Evolutionary conservation across 2,329 filamentous ascomycete species (phyloP).

Genomic region (Dothideomycetidae sp.): DNA sequence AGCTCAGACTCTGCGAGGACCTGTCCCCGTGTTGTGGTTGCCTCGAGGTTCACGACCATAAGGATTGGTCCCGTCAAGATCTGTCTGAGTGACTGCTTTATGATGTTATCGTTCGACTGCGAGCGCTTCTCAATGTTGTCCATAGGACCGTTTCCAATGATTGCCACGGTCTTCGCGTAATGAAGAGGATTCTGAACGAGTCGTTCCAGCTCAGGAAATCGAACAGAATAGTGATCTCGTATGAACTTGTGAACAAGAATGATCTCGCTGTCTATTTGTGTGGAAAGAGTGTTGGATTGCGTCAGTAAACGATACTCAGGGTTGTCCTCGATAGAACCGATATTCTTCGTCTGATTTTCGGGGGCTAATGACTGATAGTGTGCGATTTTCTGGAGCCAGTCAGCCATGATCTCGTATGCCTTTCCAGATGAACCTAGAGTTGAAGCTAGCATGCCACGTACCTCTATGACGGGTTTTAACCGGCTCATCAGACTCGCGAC

Average conservation of each 20-base stretch:
- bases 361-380: conserved; percentile 58
- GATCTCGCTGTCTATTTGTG: conserved; percentile 85
- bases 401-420: conserved; percentile 44
- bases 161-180: conserved; percentile 88
- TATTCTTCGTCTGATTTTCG: conserved; percentile 46
- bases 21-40: conserved; percentile 72
- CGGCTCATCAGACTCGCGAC: conserved; percentile 71
- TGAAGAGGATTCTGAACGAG: conserved; percentile 85
- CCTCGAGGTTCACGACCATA: conserved; percentile 93
- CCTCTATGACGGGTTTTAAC: conserved; percentile 67
- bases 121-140: conserved; percentile 73
- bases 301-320: conserved; percentile 82
- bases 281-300: conserved; percentile 77
- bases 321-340: conserved; percentile 82
- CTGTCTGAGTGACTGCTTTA: conserved; percentile 59
- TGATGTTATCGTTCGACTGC: conserved; percentile 60
- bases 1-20: conserved; percentile 65
- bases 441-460: conserved; percentile 36
- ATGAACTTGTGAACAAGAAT: conserved; percentile 92
- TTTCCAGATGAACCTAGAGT: conserved; percentile 4
- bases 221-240: conserved; percentile 83
- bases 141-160: conserved; percentile 83
- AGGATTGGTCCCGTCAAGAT: conserved; percentile 79
- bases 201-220: conserved; percentile 84
- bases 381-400: conserved; percentile 63